Conservation (phyloP, 129 eudicot genomes). For the Logfia minima region DNA sequence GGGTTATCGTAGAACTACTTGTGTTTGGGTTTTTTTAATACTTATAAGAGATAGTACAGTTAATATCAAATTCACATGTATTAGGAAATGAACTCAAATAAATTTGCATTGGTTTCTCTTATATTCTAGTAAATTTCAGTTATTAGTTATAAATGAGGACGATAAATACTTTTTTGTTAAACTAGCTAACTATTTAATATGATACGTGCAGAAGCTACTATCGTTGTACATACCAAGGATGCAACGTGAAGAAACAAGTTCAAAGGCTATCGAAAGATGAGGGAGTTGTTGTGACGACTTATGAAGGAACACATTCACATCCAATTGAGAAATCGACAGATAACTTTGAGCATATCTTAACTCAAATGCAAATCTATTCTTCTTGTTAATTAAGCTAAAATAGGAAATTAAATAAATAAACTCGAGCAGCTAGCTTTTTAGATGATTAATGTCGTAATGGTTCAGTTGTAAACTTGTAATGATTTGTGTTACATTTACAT, state of each 20-base stretch:
- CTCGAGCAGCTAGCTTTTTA: constrained; percentile 18
- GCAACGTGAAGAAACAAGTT: constrained; percentile 78
- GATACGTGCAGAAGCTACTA: constrained; percentile 56
- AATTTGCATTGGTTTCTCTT: not conserved
- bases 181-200: not conserved
- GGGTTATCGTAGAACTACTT: not conserved
- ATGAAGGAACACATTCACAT: constrained; percentile 78
- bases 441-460: constrained; percentile 15
- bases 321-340: constrained; percentile 71
- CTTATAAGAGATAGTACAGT: not conserved
- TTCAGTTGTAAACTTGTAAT: constrained; percentile 13
- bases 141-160: not conserved
- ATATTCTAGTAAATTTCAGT: not conserved
- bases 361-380: constrained; percentile 73
- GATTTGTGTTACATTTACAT: not conserved
- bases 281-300: constrained; percentile 69
- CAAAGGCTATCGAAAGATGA: constrained; percentile 79
- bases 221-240: constrained; percentile 70
- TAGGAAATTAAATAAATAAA: constrained; percentile 11
- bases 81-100: not conserved
- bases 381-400: constrained; percentile 25
- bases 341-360: constrained; percentile 70
- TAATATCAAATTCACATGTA: not conserved
- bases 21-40: not conserved
- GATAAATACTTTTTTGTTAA: no score